These are phyloP conservation scores for Blastobotrys serpentis DNA, from an alignment of 1,139 yeast species.

Conservation along the genomic window DNA sequence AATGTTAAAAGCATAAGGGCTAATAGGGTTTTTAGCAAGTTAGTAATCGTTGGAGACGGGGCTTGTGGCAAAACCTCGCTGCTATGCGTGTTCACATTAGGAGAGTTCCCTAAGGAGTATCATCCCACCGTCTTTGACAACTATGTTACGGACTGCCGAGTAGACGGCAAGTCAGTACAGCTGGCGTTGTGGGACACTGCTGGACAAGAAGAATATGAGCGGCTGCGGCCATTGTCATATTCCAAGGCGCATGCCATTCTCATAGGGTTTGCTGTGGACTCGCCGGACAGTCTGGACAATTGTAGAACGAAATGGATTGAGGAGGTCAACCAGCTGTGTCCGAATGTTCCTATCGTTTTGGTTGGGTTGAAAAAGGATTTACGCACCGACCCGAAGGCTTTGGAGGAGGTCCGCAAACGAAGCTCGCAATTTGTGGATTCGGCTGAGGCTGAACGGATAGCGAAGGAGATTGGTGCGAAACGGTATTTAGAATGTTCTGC, in stretches of 20 bases:
- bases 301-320: conserved; percentile 66
- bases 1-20: no score
- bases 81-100: conserved; percentile 85
- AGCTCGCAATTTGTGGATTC: conserved; percentile 75
- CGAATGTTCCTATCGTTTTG: conserved; percentile 73
- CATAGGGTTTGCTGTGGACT: conserved; percentile 65
- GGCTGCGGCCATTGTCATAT: conserved; percentile 65
- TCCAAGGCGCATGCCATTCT: conserved; percentile 67
- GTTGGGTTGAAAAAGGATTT: conserved; percentile 92
- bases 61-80: conserved; percentile 94
- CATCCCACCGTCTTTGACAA: conserved; percentile 96
- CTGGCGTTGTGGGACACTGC: conserved; percentile 92
- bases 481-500: conserved; percentile 93
- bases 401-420: conserved; percentile 70
- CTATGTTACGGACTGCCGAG: conserved; percentile 89
- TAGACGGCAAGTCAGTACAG: conserved; percentile 88
- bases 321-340: conserved; percentile 77
- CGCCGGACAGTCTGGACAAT: conserved; percentile 64
- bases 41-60: conserved; percentile 94
- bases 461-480: conserved; percentile 82
- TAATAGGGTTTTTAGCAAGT: conserved; percentile 64
- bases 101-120: conserved; percentile 67
- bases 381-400: conserved; percentile 74
- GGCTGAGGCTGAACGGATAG: conserved; percentile 78
- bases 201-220: no score